A percentile compares a stretch with the other conserved stretches of the same genome.
phyloP scores from a whole-genome alignment of 495 filamentous ascomycete genomes.

The Trichoderma erinaceum region DNA sequence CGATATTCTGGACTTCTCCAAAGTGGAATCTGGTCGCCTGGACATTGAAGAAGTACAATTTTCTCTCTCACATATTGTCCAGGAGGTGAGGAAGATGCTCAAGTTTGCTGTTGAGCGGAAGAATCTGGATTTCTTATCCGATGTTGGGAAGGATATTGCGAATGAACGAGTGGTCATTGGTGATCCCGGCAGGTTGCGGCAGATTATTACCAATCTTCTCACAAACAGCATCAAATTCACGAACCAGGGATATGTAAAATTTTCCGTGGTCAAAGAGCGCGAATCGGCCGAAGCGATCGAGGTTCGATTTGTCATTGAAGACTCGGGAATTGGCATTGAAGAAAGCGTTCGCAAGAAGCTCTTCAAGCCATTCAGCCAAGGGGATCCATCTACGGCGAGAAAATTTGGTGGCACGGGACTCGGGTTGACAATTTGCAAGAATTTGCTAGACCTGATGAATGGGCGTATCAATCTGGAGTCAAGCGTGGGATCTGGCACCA shows the following conservation, averaged over 20 bases:
- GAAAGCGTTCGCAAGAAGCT: constrained; percentile 64
- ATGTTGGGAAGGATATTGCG: constrained; percentile 38
- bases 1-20: constrained; percentile 83
- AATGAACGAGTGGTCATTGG: constrained; percentile 54
- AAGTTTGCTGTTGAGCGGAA: constrained; percentile 53
- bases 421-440: constrained; percentile 74
- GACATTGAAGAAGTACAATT: constrained; percentile 78
- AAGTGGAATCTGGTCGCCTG: constrained; percentile 70
- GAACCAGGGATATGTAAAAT: constrained; percentile 59
- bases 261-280: constrained; percentile 41
- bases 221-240: constrained; percentile 90
- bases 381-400: constrained; percentile 69
- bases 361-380: constrained; percentile 83
- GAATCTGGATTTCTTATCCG: constrained; percentile 48
- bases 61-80: constrained; percentile 63
- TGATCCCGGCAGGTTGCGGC: constrained; percentile 71
- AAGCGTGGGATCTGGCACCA: constrained; percentile 53
- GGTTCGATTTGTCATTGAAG: constrained; percentile 60
- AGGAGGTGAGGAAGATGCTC: constrained; percentile 63
- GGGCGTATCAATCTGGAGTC: constrained; percentile 64
- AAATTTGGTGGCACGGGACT: constrained; percentile 77
- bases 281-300: constrained; percentile 44
- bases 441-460: constrained; percentile 74
- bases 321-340: constrained; percentile 81
- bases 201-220: constrained; percentile 81